These are phyloP conservation scores for Phycomyces nitens DNA, from an alignment of 192 early-diverging fungal genomes.

Conservation along the genomic window DNA sequence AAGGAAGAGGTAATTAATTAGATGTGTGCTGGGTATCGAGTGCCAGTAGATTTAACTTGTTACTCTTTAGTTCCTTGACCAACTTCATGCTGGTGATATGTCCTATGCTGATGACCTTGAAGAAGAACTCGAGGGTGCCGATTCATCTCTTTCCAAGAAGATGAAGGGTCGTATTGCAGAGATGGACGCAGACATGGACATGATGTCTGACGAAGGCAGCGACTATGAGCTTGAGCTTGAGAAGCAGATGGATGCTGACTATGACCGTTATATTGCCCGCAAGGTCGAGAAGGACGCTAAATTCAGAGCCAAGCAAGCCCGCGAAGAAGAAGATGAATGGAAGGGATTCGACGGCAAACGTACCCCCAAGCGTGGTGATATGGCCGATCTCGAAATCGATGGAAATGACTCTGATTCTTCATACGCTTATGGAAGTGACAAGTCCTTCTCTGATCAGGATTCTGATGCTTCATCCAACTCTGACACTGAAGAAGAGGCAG, in stretches of 20 bases:
- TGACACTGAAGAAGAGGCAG: constrained; percentile 40
- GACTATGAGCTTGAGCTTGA: constrained; percentile 25
- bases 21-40: neutral
- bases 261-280: constrained; percentile 69
- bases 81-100: constrained; percentile 55
- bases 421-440: neutral
- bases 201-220: constrained; percentile 21
- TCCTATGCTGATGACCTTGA: constrained; percentile 62
- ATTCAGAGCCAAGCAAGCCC: constrained; percentile 62
- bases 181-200: constrained; percentile 17
- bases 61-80: constrained; percentile 34
- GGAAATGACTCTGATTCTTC: constrained; percentile 13
- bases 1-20: constrained; percentile 39
- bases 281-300: constrained; percentile 75
- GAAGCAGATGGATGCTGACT: constrained; percentile 54
- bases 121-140: constrained; percentile 27
- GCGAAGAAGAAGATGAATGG: constrained; percentile 69
- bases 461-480: constrained; percentile 26
- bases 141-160: constrained; percentile 10
- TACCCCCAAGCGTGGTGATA: constrained; percentile 51
- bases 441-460: constrained; percentile 9
- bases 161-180: constrained; percentile 15
- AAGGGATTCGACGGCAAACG: constrained; percentile 56
- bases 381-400: constrained; percentile 10
- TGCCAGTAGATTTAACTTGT: too few relatives aligned